Conservation (phyloP, 2,329 filamentous ascomycete genomes). For the Sporothrix curviconia region DNA sequence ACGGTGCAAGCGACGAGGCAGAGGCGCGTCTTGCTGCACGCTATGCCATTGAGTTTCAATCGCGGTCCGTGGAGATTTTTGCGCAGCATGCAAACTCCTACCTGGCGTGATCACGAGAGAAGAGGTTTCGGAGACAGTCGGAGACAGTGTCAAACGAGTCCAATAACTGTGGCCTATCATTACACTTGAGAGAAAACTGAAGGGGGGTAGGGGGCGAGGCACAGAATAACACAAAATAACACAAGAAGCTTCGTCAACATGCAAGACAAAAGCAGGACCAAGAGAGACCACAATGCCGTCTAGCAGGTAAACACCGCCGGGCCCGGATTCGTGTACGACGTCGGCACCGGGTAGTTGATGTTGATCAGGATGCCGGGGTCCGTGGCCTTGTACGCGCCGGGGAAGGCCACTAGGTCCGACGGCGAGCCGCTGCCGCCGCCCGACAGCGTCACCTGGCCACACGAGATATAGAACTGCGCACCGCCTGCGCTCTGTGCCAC, state of each 20-base stretch:
- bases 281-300: not conserved
- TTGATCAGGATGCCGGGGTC: constrained; percentile 23
- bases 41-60: constrained; percentile 15
- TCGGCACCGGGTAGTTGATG: constrained; percentile 24
- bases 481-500: constrained; percentile 22
- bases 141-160: too few species aligned
- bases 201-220: too few species aligned
- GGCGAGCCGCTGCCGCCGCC: constrained; percentile 23
- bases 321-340: constrained; percentile 21
- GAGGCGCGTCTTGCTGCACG: constrained; percentile 13
- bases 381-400: constrained; percentile 21
- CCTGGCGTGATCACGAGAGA: too few species aligned
- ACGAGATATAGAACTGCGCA: constrained; percentile 26
- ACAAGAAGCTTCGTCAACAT: too few species aligned
- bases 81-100: not conserved
- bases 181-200: too few species aligned
- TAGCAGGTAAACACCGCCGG: constrained; percentile 16
- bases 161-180: too few species aligned
- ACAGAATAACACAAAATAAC: not conserved
- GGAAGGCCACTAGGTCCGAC: constrained; percentile 19
- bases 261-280: not conserved
- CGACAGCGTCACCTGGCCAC: constrained; percentile 24
- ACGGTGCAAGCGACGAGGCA: not conserved
- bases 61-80: not conserved
- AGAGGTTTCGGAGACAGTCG: too few species aligned